Evolutionary conservation across 2,329 filamentous ascomycete species (phyloP).

Genomic region (Fusarium sp.): DNA sequence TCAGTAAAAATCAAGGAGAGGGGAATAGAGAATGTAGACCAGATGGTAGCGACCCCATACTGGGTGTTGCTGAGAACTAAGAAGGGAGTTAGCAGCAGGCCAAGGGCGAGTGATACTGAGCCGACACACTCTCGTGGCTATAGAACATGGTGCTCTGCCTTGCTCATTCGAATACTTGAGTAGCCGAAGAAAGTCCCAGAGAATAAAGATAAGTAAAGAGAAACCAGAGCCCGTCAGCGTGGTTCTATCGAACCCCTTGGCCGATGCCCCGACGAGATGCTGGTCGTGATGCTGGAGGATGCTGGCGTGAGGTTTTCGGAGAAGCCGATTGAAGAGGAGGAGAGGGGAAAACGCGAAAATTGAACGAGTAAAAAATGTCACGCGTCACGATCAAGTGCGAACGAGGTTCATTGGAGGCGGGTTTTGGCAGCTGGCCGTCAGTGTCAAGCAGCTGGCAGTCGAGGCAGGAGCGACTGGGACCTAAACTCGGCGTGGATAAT

Average conservation of each 20-base stretch:
- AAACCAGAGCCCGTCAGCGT: neutral
- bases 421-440: slow-evolving; percentile 24
- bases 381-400: neutral
- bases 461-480: slow-evolving; percentile 23
- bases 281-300: slow-evolving; percentile 18
- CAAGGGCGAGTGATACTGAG: neutral
- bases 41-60: slow-evolving; percentile 94
- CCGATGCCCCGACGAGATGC: neutral
- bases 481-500: neutral
- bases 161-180: neutral
- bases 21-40: slow-evolving; percentile 66
- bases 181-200: neutral
- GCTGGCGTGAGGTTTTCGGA: slow-evolving; percentile 11
- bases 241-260: neutral
- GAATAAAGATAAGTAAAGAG: neutral
- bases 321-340: slow-evolving; percentile 9
- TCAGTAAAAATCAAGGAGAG: neutral
- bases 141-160: slow-evolving; percentile 79
- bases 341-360: slow-evolving; percentile 4
- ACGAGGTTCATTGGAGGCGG: neutral
- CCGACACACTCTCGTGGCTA: slow-evolving; percentile 84
- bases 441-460: slow-evolving; percentile 29
- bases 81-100: slow-evolving; percentile 40
- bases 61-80: slow-evolving; percentile 84
- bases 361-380: slow-evolving; percentile 1